These are phyloP conservation scores for Endocalyx cinctus DNA, from an alignment of 2,329 filamentous ascomycete genomes.

Conservation along the genomic window DNA sequence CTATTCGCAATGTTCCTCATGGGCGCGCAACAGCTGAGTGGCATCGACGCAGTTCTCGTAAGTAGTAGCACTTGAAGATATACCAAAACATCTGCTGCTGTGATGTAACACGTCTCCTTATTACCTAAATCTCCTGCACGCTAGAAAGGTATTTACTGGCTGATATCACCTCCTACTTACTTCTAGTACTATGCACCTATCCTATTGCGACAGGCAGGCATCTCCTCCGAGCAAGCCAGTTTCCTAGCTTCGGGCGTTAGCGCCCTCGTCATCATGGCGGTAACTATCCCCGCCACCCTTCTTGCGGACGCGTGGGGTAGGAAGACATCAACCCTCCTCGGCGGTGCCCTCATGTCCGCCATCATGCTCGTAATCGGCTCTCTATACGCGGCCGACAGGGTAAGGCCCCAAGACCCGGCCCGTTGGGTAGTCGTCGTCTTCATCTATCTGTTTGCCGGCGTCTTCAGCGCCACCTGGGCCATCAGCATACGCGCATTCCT, in stretches of 20 bases:
- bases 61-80: constrained; percentile 31
- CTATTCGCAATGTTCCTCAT: constrained; percentile 53
- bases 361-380: constrained; percentile 50
- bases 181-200: constrained; percentile 58
- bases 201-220: constrained; percentile 55
- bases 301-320: constrained; percentile 54
- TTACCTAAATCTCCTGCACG: too few species aligned
- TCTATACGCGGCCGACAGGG: constrained; percentile 41
- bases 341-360: constrained; percentile 44
- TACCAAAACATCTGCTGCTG: too few species aligned
- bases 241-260: constrained; percentile 22
- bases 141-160: too few species aligned
- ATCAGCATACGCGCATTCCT: constrained; percentile 49
- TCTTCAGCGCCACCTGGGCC: constrained; percentile 46
- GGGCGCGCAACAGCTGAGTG: constrained; percentile 54
- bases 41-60: constrained; percentile 57
- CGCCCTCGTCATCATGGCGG: constrained; percentile 21
- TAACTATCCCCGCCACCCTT: constrained; percentile 36
- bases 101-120: too few species aligned
- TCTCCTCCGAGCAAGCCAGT: constrained; percentile 36
- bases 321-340: constrained; percentile 46
- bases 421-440: constrained; percentile 47
- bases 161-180: too few species aligned
- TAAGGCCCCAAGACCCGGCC: constrained; percentile 31
- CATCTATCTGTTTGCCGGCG: constrained; percentile 46